phyloP scores from a whole-genome alignment of 2,329 filamentous ascomycete species.

The Fusarium bactridioides region DNA sequence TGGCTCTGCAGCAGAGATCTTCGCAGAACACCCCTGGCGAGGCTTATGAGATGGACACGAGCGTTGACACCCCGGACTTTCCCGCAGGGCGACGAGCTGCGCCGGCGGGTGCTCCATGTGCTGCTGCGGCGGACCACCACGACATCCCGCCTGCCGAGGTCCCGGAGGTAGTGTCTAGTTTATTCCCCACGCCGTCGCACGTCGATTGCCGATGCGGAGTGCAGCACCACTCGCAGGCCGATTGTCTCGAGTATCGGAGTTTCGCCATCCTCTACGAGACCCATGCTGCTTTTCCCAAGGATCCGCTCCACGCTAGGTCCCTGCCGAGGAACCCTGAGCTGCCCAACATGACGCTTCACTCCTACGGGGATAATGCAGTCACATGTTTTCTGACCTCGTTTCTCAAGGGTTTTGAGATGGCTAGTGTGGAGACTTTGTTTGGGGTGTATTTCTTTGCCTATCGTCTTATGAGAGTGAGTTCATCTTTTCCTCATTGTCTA shows the following conservation, averaged over 20 bases:
- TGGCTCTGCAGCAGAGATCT: slow-evolving; percentile 23
- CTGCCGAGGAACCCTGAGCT: slow-evolving; percentile 37
- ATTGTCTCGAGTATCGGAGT: slow-evolving; percentile 39
- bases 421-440: slow-evolving; percentile 36
- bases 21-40: slow-evolving; percentile 17
- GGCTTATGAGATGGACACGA: slow-evolving; percentile 5
- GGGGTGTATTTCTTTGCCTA: slow-evolving; percentile 39
- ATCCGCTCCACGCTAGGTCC: slow-evolving; percentile 25
- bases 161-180: slow-evolving; percentile 1
- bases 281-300: slow-evolving; percentile 34
- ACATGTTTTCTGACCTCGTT: slow-evolving; percentile 33
- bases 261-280: slow-evolving; percentile 39
- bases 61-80: slow-evolving; percentile 1
- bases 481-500: neutral
- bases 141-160: slow-evolving; percentile 13
- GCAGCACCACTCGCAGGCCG: slow-evolving; percentile 32
- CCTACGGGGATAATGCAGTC: slow-evolving; percentile 35
- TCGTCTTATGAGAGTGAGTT: slow-evolving; percentile 33
- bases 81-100: slow-evolving; percentile 8
- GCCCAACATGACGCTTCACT: slow-evolving; percentile 35
- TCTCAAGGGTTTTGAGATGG: slow-evolving; percentile 35
- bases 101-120: neutral
- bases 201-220: slow-evolving; percentile 41
- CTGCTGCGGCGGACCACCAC: neutral
- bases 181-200: slow-evolving; percentile 20